phyloP scores from a whole-genome alignment of 202 grass and related monocot genomes.

The Elaeis oleifera region DNA sequence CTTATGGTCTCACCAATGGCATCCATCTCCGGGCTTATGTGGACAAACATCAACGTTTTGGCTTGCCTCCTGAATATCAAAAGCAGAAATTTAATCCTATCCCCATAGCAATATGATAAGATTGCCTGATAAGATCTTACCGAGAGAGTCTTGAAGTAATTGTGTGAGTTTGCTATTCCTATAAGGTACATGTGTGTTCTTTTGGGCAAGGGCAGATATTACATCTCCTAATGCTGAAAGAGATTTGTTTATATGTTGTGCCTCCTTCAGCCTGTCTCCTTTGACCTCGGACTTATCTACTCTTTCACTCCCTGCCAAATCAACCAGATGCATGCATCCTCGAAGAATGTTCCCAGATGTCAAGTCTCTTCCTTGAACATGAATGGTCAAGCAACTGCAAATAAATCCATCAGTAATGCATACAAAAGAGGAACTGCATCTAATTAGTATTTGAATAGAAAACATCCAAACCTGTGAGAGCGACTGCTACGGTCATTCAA shows the following conservation, averaged over 20 bases:
- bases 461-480: slow-evolving; percentile 66
- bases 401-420: background rate
- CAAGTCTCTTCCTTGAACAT: slow-evolving; percentile 86
- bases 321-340: slow-evolving; percentile 97
- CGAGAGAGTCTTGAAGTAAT: slow-evolving; percentile 83
- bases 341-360: slow-evolving; percentile 49
- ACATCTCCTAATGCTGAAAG: slow-evolving; percentile 90
- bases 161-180: slow-evolving; percentile 98
- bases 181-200: slow-evolving; percentile 86
- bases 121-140: slow-evolving; percentile 24
- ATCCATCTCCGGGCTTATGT: slow-evolving; percentile 76
- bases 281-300: slow-evolving; percentile 83
- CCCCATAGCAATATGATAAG: no score
- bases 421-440: no score
- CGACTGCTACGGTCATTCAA: slow-evolving; percentile 97
- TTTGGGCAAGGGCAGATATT: slow-evolving; percentile 82
- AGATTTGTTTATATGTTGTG: slow-evolving; percentile 91
- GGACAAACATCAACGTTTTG: slow-evolving; percentile 96
- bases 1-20: slow-evolving; percentile 73
- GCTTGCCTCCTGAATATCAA: slow-evolving; percentile 72
- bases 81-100: slow-evolving; percentile 5
- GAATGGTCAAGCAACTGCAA: slow-evolving; percentile 89
- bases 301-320: slow-evolving; percentile 96
- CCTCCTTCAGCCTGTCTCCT: slow-evolving; percentile 85
- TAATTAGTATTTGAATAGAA: no score